phyloP scores from a whole-genome alignment of 164 flowering plant species.

The Warburgia ugandensis region DNA sequence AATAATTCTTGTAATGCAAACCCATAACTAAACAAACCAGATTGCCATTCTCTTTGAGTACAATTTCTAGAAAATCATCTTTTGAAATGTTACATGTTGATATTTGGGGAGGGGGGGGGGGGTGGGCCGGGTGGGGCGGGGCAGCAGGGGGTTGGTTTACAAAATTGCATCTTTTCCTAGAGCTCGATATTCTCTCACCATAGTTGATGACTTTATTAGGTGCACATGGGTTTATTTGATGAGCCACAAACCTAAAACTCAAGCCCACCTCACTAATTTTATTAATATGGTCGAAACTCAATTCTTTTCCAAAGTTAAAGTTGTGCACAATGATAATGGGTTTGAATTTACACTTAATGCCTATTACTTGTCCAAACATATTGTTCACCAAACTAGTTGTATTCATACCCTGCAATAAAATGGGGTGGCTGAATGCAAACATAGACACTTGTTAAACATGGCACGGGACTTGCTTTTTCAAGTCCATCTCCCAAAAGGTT shows the following conservation, averaged over 20 bases:
- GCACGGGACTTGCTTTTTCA: conserved; percentile 1
- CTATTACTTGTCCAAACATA: neutral
- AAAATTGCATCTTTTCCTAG: neutral
- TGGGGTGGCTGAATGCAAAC: no score
- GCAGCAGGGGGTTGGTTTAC: no score
- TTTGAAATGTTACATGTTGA: neutral
- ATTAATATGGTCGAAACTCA: neutral
- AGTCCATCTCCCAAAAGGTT: neutral
- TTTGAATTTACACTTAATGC: neutral
- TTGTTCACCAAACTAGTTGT: conserved; percentile 3
- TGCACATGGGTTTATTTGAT: conserved; percentile 2
- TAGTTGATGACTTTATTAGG: neutral
- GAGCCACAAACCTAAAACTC: no score
- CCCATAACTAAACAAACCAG: neutral
- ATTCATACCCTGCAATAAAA: neutral
- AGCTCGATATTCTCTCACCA: neutral
- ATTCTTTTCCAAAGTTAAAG: neutral
- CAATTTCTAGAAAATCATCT: neutral
- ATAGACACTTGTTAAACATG: neutral
- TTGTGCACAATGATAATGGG: neutral
- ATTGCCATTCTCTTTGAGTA: neutral
- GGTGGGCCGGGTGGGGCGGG: no score
- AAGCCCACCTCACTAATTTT: neutral
- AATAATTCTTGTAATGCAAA: neutral
- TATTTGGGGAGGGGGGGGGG: conserved; percentile 2